Base-by-base conservation (phyloP, 1,284 basidiomycete species). In the Neonothopanus nambi region DNA sequence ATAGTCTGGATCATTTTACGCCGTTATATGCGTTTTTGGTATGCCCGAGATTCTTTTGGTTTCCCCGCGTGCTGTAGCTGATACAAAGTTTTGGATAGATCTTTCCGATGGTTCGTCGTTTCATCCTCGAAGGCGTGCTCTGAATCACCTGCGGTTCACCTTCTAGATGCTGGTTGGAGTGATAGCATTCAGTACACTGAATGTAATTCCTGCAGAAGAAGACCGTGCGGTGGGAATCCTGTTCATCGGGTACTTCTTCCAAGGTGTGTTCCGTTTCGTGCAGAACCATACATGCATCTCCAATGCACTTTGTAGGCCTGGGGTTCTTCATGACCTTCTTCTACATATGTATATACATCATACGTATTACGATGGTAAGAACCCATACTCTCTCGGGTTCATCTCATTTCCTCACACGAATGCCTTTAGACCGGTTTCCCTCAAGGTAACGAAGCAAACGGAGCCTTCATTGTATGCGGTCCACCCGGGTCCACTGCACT, bases 291-390 rank as follows among this genome's bases (percentile, higher is more conserved):
- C 55, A 48, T 43, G 43, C 17, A 50, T 52, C 45, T n/a, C 42
- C 41, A 20, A 41, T n/a, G 23, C 21, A 38, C 37, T 23, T 44
- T 15, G 38, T 28, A 75, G 73, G 74, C 7, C 65, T 76, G 20
- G 76, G 76, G 9, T 76, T 75, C 65, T 77, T 79, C 67, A 73
- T 79, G 70, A 78, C 76, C 11, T 75, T 76, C 61, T 75, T 77
- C 61, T 79, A 79, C 57, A 73, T 78, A 45, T 74, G 74, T 62
- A 77, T 78, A 48, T 78, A 78, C 58, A 69, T 78, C 52, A 73
- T 75, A 56, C 72, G 75, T 13, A 70, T 78, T 35, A 76, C 76
- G 65, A 74, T 66, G 55, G 74, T 75, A 60, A 36, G 67, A 61
- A 18, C 28, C 3, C 12, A 6, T 20, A 35, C n/a, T n/a, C n/a